Evolutionary conservation across 352 stramenopile genomes (phyloP), one percentile per base, ranked within the genome.

Genomic region (Phytophthora pseudosyringae): DNA sequence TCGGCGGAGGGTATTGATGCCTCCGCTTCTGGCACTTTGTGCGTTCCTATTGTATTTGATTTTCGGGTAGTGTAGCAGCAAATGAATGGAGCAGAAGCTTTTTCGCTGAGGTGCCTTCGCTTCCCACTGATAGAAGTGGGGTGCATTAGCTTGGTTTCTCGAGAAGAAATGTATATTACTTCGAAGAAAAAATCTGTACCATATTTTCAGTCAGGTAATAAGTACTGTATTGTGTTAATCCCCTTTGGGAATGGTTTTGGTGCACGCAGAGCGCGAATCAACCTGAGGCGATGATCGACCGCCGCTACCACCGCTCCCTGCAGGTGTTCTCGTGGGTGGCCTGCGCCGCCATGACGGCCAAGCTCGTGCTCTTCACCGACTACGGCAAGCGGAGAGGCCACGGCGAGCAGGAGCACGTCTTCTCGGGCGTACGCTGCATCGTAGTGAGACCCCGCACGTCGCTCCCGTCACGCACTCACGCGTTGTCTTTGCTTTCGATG

Each of bases 291-390:
- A 95, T 95, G 87, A 93, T 96, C 43, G 84, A 95, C 66, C 86
- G 86, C 72, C 84, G 86, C 64, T 94, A 89, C 63, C 83, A 94
- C 61, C 81, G 86, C 43, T 89, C 88, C 40, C 66, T 96, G 71
- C 85, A 96, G 58, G 75, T 96, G 43, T 94, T 95, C 67, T 90
- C 85, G 51, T 93, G 83, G 76, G 76, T 77, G 36, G 78, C 85
- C 13, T 96, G 88, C 69, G 72, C 69, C 29, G 86, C 86, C 59
- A 93, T 96, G 84, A 81, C 83, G 33, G 59, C 76, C 50, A 96
- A 96, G 69, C 71, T 96, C 56, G 86, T 95, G 57, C 59, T 95
- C 57, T 96, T 96, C 75, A 96, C 88, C 1, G 86, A 95, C 28
- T 96, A 80, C 69, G 81, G 75, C 36, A 79, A 69, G 9, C 76